Evolutionary conservation across 495 filamentous ascomycete species (phyloP).

Genomic region (Apiosordaria backusii): DNA sequence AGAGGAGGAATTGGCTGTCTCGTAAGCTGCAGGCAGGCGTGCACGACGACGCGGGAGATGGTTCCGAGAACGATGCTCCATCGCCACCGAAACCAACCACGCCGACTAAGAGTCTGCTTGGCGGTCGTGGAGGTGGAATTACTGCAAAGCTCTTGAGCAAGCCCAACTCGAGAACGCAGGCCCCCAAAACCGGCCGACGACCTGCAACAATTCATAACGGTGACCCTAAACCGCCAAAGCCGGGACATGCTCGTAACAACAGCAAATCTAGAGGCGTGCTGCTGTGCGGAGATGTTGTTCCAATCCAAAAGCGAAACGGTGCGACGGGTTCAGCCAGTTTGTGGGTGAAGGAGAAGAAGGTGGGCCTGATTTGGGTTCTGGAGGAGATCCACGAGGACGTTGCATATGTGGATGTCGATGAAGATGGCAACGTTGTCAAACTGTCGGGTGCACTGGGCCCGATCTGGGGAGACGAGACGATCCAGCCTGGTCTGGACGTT

Average conservation of each 20-base stretch:
- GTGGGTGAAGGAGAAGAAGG: conserved; percentile 96
- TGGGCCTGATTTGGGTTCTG: conserved; percentile 92
- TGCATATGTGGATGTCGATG: conserved; percentile 66
- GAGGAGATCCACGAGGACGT: conserved; percentile 97
- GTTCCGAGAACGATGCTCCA: conserved; percentile 39
- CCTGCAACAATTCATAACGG: conserved; percentile 74
- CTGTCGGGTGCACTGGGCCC: conserved; percentile 65
- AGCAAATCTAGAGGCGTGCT: conserved; percentile 86
- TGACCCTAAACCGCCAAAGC: conserved; percentile 59
- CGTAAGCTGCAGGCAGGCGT: conserved; percentile 64
- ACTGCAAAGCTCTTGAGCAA: conserved; percentile 85
- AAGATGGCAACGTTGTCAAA: conserved; percentile 64
- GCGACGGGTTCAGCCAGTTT: conserved; percentile 85
- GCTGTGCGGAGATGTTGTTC: conserved; percentile 94
- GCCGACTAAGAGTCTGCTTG: conserved; percentile 49
- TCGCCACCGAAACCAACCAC: conserved; percentile 45
- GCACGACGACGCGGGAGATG: conserved; percentile 41
- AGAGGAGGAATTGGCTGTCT: conserved; percentile 85
- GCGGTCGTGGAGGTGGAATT: conserved; percentile 66
- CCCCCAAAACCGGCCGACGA: conserved; percentile 46
- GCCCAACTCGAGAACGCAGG: conserved; percentile 66
- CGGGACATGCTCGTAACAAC: conserved; percentile 44
- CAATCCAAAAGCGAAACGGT: conserved; percentile 88
- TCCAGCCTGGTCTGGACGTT: conserved; percentile 65
- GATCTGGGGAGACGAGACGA: conserved; percentile 74